These are phyloP conservation scores for Lithohypha guttulata DNA, from an alignment of 2,329 filamentous ascomycete genomes.

Conservation along the genomic window DNA sequence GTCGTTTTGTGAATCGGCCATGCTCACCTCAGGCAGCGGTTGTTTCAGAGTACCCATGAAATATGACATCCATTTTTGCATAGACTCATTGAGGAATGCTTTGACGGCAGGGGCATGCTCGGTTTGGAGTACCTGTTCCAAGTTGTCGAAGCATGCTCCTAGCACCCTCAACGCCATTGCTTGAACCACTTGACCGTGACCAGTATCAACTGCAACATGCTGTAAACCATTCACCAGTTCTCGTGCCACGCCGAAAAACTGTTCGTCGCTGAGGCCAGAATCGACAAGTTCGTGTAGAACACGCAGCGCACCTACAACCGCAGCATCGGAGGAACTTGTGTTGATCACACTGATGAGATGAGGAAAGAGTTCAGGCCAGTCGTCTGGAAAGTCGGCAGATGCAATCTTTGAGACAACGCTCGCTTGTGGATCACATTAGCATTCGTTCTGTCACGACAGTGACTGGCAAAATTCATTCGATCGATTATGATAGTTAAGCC, in stretches of 20 bases:
- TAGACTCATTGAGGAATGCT: constrained; percentile 74
- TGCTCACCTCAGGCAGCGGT: constrained; percentile 48
- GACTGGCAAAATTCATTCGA: background rate
- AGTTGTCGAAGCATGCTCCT: constrained; percentile 80
- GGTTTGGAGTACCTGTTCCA: constrained; percentile 85
- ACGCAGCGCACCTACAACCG: constrained; percentile 79
- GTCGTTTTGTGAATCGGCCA: constrained; percentile 35
- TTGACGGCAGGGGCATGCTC: constrained; percentile 80
- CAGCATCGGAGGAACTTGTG: constrained; percentile 60
- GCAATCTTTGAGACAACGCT: constrained; percentile 90
- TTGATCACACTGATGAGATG: constrained; percentile 64
- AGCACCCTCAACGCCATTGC: constrained; percentile 85
- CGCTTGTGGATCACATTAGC: constrained; percentile 37
- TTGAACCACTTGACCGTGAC: constrained; percentile 63
- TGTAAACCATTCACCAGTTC: constrained; percentile 78
- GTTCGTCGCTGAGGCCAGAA: constrained; percentile 83
- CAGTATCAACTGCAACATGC: constrained; percentile 65
- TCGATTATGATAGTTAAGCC: background rate
- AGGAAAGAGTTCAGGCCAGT: constrained; percentile 85
- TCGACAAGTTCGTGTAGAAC: constrained; percentile 85
- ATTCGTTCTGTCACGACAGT: background rate
- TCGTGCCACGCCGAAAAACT: constrained; percentile 82
- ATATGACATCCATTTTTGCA: constrained; percentile 79
- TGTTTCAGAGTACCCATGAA: constrained; percentile 70
- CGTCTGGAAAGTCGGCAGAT: constrained; percentile 80